phyloP scores from a whole-genome alignment of 2,329 filamentous ascomycete genomes.

The Colletotrichum coccodes region DNA sequence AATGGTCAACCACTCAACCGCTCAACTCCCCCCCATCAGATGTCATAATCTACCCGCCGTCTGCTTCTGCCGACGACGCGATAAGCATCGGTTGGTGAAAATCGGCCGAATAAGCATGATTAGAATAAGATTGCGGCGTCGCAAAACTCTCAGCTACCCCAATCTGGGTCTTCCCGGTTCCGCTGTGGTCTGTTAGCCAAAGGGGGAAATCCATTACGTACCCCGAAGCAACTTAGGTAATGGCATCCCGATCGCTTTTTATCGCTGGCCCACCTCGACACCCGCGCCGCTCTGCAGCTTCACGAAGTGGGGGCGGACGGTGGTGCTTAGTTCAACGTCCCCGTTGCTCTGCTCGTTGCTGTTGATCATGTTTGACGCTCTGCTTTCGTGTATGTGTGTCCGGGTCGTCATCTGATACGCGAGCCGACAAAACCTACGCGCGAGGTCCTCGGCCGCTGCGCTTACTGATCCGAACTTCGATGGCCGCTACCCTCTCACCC shows the following conservation, averaged over 20 bases:
- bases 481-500: no score
- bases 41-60: slow-evolving; percentile 1
- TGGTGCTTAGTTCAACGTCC: not conserved
- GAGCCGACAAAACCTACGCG: not conserved
- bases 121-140: slow-evolving; percentile 25
- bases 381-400: not conserved
- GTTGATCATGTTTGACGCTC: not conserved
- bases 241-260: not conserved
- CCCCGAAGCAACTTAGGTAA: not conserved
- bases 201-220: slow-evolving; percentile 16
- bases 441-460: not conserved
- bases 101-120: slow-evolving; percentile 26
- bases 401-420: not conserved
- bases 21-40: not conserved
- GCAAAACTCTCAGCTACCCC: not conserved
- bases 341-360: not conserved
- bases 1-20: not conserved
- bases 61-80: not conserved
- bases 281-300: not conserved
- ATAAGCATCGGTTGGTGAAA: slow-evolving; percentile 15
- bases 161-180: slow-evolving; percentile 16
- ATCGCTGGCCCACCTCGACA: not conserved
- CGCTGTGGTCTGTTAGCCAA: not conserved
- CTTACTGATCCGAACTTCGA: no score
- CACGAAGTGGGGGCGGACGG: not conserved